Base-by-base conservation (phyloP, 257 asterid species). In the Solanum etuberosum region DNA sequence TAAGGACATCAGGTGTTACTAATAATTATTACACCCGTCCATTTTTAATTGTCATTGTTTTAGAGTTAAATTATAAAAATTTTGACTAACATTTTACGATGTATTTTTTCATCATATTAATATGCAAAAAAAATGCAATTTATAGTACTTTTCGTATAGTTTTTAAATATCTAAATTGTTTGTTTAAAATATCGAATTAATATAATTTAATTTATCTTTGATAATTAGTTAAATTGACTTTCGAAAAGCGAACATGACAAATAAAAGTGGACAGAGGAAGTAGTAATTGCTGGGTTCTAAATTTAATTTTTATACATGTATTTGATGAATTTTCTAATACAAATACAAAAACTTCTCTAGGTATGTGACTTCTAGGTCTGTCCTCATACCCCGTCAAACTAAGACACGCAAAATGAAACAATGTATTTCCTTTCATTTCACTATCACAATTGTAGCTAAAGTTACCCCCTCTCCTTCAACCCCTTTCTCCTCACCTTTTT, bases 401-500 rank as follows among this genome's bases (percentile, higher is more conserved):
- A 71, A 34, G 9, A 71, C 27, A 34, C 43, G 2, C 9, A 8
- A 31, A 70, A 31, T 70, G 2, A 31, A 70, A 32, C 3, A 51
- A 5, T 5, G 7, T 37, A 34, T 67, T 85, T 57, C 80, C 31
- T 84, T 90, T 84, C 87, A 85, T 83, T 71, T 88, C 92, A 59
- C 91, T 89, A 48, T 88, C 93, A 78, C 32, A 61, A 65, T 70
- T 68, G 40, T 74, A 37, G 27, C 54, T 23, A 74, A 21, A 35
- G 83, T 25, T 21, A 23, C 21, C 57, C 73, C 1, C 27, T 5
- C 83, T 34, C 57, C 83, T 7, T 14, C 57, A 38, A 23, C 34
- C 51, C 54, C 54, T 37, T 37, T 16, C 80, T 71, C 82, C 48
- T 73, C 18, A 73, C 51, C 73, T 83, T 83, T 51, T 51, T 29